Evolutionary conservation across 805 yeast species (phyloP).

Genomic region (Ogataea paraovalis): DNA sequence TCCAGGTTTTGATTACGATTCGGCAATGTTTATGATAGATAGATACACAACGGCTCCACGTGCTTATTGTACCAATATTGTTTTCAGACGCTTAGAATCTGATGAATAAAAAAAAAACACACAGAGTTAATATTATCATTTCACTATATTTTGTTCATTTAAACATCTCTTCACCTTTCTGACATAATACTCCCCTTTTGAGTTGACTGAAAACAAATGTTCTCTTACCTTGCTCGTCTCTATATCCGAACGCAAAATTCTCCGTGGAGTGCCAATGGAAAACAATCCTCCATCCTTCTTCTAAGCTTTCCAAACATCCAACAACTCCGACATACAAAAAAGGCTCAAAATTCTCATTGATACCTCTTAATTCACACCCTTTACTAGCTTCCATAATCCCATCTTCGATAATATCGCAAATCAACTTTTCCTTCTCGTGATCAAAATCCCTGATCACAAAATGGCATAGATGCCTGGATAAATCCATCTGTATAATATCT

Average conservation of each 20-base stretch:
- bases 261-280: conserved; percentile 28
- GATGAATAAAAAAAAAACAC: neutral
- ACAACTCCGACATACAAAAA: conserved; percentile 24
- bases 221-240: neutral
- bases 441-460: conserved; percentile 8
- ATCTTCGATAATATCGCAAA: conserved; percentile 18
- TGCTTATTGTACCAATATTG: neutral
- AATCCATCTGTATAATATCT: conserved; percentile 42
- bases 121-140: too few species aligned
- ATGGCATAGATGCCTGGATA: conserved; percentile 33
- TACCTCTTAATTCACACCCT: conserved; percentile 17
- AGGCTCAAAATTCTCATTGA: conserved; percentile 9
- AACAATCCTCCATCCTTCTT: conserved; percentile 6
- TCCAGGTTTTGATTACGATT: conserved; percentile 23
- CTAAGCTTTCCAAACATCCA: conserved; percentile 17
- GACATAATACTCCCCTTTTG: conserved; percentile 7
- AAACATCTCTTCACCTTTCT: conserved; percentile 6
- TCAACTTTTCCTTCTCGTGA: conserved; percentile 3
- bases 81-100: neutral
- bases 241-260: conserved; percentile 19
- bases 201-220: conserved; percentile 10
- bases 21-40: conserved; percentile 24
- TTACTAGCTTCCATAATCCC: conserved; percentile 10
- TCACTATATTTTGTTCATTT: neutral
- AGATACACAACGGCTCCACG: conserved; percentile 30